Conservation (phyloP, 2,329 filamentous ascomycete genomes). For the Westerdykella ornata region DNA sequence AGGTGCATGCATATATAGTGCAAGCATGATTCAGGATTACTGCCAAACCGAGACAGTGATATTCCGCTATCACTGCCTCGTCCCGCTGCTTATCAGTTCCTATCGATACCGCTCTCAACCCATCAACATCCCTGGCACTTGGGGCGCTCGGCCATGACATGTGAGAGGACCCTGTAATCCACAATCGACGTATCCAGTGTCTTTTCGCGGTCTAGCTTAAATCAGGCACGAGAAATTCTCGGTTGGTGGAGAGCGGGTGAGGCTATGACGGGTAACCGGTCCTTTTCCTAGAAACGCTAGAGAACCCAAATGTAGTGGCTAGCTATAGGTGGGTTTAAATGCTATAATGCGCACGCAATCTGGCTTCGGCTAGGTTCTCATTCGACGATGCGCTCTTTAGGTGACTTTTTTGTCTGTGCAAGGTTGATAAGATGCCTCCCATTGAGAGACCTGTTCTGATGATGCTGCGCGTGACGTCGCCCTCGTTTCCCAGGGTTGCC, state of each 20-base stretch:
- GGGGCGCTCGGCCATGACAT: background rate
- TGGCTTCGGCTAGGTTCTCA: too few relatives aligned
- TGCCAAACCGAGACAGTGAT: background rate
- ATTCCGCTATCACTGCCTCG: constrained; percentile 3
- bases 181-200: too few relatives aligned
- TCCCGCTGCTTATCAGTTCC: background rate
- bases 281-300: background rate
- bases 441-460: too few relatives aligned
- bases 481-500: constrained; percentile 8
- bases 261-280: background rate
- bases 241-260: background rate
- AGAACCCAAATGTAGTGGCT: constrained; percentile 1
- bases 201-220: constrained; percentile 1
- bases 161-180: constrained; percentile 12
- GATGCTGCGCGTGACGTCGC: background rate
- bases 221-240: constrained; percentile 1
- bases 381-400: too few relatives aligned
- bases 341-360: too few relatives aligned
- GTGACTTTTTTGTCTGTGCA: too few relatives aligned
- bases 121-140: background rate
- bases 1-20: background rate
- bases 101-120: constrained; percentile 1
- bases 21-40: background rate
- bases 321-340: too few relatives aligned
- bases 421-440: too few relatives aligned